Base-by-base conservation (phyloP, 1,284 basidiomycete genomes). In the Malassezia obtusa region DNA sequence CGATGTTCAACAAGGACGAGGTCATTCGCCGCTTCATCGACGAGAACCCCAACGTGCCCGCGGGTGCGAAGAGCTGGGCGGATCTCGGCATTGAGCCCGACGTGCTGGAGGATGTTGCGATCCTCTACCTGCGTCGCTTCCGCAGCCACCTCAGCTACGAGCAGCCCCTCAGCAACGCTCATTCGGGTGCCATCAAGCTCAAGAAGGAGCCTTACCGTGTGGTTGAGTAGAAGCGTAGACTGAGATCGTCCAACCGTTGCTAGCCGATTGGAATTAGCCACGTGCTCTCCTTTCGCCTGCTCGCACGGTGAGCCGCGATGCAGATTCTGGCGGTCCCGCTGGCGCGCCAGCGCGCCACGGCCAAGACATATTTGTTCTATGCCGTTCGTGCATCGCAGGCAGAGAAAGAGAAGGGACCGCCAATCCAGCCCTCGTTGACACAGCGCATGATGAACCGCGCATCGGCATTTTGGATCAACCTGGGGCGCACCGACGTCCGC, bases 71-170 rank as follows among this genome's bases (percentile, higher is more conserved):
- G 73, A 73, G 75, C 53, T 81, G 77, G 67, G 75, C 75, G 5
- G 78, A 80, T 50, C 68, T 81, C 39, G 75, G 75, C 49, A 80
- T 81, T 50, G 78, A 80, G 43, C 91, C 92, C 31, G 83, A 87
- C 61, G 83, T 84, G 66, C 81, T 98, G 58, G 92, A 96, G 78
- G 82, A 86, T 59, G 83, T 87, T 59, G 91, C 90, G 14, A 86
- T 95, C 76, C 83, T 83, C 61, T 94, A 92, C 77, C 79, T 98
- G 63, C 82, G 91, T 75, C 81, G 87, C 73, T 95, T 87, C 79
- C 83, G 92, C 67, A 82, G 83, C 60, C 82, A 86, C 40, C 55
- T 66, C 45, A 62, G 71, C 58, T 79, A 75, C 52, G 75, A 77
- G 58, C 61, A 73, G 44, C 77, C 77, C 15, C 71, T 78, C 50